phyloP scores from a whole-genome alignment of 2,329 filamentous ascomycete species.

The Tricladium varicosporioides region DNA sequence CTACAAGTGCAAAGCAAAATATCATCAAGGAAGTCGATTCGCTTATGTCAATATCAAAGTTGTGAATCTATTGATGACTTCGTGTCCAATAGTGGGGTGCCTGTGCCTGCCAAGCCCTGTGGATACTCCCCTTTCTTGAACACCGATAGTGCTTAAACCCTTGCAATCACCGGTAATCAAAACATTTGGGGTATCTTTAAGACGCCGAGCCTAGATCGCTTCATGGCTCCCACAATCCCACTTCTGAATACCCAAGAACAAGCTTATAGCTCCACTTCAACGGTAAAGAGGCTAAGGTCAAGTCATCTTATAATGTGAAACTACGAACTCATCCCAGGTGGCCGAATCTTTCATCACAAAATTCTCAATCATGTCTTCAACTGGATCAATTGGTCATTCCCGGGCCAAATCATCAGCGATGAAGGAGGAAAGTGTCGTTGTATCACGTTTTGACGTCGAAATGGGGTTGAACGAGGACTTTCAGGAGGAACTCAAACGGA shows the following conservation, averaged over 20 bases:
- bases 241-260: background rate
- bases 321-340: background rate
- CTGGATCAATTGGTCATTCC: background rate
- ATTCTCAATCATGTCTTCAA: background rate
- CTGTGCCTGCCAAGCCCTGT: background rate
- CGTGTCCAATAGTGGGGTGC: background rate
- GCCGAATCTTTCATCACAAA: background rate
- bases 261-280: background rate
- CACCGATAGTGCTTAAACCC: background rate
- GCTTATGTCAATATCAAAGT: background rate
- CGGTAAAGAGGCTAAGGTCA: background rate
- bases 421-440: background rate
- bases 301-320: background rate
- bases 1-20: background rate
- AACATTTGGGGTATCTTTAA: background rate
- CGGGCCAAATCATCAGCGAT: background rate
- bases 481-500: slow-evolving; percentile 40
- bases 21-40: background rate
- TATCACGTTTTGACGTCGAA: slow-evolving; percentile 3
- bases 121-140: background rate
- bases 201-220: too few species aligned
- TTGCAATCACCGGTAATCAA: background rate
- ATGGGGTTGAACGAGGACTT: background rate
- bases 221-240: background rate
- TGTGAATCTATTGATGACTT: too few species aligned